A percentile compares a stretch with the other conserved stretches of the same genome.
phyloP scores from a whole-genome alignment of 106 monocot species.

The Phalaenopsis equestris region DNA sequence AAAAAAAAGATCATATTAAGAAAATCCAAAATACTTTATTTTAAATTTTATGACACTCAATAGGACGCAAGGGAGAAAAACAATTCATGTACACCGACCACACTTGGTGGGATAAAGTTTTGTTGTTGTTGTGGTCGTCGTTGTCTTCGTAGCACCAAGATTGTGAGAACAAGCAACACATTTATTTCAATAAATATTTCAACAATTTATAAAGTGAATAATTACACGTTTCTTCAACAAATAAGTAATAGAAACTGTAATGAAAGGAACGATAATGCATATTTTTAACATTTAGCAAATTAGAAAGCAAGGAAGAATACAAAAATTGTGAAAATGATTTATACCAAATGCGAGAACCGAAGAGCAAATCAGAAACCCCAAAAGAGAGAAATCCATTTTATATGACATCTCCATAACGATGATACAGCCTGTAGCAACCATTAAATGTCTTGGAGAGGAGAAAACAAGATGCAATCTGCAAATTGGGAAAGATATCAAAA shows the following conservation, averaged over 20 bases:
- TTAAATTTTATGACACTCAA: too few species aligned
- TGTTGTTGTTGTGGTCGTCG: neutral
- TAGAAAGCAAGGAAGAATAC: neutral
- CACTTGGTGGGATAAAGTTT: too few species aligned
- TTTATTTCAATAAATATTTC: neutral
- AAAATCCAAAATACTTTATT: neutral
- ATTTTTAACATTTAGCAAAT: neutral
- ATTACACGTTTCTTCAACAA: neutral
- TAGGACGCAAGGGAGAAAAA: too few species aligned
- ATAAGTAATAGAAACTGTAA: neutral
- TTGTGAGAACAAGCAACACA: too few species aligned
- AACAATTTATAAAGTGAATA: neutral
- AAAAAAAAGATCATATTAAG: neutral
- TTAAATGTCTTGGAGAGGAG: slow-evolving; percentile 92
- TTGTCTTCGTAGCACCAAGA: too few species aligned
- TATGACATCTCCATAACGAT: slow-evolving; percentile 76
- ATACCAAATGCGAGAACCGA: slow-evolving; percentile 68
- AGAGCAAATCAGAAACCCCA: slow-evolving; percentile 80
- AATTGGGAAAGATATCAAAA: neutral
- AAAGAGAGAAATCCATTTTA: slow-evolving; percentile 77
- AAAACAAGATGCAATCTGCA: slow-evolving; percentile 92
- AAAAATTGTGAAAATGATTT: neutral
- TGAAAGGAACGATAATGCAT: neutral
- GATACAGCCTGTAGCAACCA: slow-evolving; percentile 68
- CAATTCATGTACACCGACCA: too few species aligned